A percentile compares a stretch with the other conserved stretches of the same genome.
These are phyloP conservation scores for Diatrype stigma DNA, from an alignment of 2,329 filamentous ascomycete species.

Conservation along the genomic window DNA sequence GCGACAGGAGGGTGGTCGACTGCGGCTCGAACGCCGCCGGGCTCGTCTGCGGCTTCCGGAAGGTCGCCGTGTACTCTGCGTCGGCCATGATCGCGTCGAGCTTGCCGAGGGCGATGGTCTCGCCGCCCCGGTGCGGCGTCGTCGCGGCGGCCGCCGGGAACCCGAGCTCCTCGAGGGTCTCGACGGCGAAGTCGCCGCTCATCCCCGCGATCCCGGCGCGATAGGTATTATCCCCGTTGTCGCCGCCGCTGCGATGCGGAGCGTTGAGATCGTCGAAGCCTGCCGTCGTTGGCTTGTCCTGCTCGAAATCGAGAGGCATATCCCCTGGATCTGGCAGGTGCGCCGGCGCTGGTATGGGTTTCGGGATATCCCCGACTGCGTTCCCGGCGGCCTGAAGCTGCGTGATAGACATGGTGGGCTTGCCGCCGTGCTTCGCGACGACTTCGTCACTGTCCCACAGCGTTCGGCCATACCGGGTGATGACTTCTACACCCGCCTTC, in stretches of 20 bases:
- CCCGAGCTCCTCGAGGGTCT: no score
- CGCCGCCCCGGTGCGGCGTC: conserved; percentile 67
- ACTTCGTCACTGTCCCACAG: conserved; percentile 71
- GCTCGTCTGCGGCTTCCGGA: conserved; percentile 71
- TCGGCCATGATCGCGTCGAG: conserved; percentile 58
- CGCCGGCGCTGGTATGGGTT: conserved; percentile 42
- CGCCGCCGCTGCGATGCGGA: conserved; percentile 38
- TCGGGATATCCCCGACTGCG: no score
- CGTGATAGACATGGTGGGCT: conserved; percentile 70
- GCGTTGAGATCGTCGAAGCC: conserved; percentile 52
- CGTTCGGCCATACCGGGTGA: conserved; percentile 62
- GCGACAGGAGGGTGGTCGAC: conserved; percentile 68
- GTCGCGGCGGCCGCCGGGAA: conserved; percentile 48
- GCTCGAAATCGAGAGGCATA: conserved; percentile 52
- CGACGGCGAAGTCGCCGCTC: conserved; percentile 47
- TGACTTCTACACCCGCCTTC: conserved; percentile 62
- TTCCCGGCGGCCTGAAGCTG: conserved; percentile 56
- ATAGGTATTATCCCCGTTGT: conserved; percentile 52
- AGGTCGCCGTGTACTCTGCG: conserved; percentile 65
- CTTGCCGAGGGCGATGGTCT: conserved; percentile 56
- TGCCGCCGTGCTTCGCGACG: conserved; percentile 59
- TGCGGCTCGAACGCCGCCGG: conserved; percentile 70
- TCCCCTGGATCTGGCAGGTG: conserved; percentile 60
- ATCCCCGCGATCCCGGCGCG: conserved; percentile 56
- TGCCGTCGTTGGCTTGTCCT: conserved; percentile 40